Evolutionary conservation across 352 stramenopile species (phyloP), one percentile per base, ranked within the genome.

Genomic region (Pythium brachiatum): DNA sequence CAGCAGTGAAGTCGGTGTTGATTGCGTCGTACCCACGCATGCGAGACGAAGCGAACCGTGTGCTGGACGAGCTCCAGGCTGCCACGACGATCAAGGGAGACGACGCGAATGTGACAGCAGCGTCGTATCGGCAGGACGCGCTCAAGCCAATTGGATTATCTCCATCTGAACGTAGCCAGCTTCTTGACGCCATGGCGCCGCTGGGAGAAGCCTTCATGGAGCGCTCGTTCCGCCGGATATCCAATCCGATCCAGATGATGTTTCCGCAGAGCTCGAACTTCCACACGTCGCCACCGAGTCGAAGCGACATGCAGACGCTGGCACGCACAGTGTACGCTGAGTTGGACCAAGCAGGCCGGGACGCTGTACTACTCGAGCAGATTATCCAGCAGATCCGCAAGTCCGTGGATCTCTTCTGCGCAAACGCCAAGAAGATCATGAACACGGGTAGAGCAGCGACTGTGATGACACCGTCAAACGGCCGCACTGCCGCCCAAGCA

Each of bases 171-270:
- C 69, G 73, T 9, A 81, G 68, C n/a, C 86, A 90, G 57, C 64
- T 95, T 25, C 56, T 95, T 16, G 80, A 91, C 25, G 74, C 83
- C 11, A 89, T 95, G 76, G 57, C 65, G 13, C 74, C 81, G 15
- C 64, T 95, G 2, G 74, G 79, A 27, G 81, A 92, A 23, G 79
- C 77, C 7, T 95, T 90, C 71, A 81, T 86, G 20, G 82, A 91
- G 26, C 71, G 77, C 1, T 72, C 75, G 4, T 87, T 84, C 39
- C 72, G 78, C 11, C 77, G 80, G 2, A 76, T 95, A 57, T 78
- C 76, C 3, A 87, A 84, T 27, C 86, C 85, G 41, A 90, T 95
- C 39, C 73, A 92, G 63, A 82, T 95, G 64, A 95, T 95, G 86
- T 95, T 95, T 56, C 86, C 86, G 9, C 80, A 93, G 34, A 92